Evolutionary conservation across 805 yeast genomes (phyloP), one percentile per base, ranked within the genome.

Genomic region (Starmerella apicola): DNA sequence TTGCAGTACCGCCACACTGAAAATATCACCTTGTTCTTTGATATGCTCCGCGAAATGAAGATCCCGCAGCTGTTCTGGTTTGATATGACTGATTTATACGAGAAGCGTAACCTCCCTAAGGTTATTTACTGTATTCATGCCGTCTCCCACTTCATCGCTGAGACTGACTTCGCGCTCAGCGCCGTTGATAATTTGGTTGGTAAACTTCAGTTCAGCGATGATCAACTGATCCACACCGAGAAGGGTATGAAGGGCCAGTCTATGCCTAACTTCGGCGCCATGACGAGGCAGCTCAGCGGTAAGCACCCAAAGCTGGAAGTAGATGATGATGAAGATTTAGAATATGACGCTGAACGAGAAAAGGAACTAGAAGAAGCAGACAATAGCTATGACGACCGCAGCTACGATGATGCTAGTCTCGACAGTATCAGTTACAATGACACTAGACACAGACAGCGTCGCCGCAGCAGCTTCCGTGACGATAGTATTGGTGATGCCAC

Each of bases 121-220:
- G 97, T 91, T 20, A 80, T 91, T 56, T 85, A 84, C 60, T 86
- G 96, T 51, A 61, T 91, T 27, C 95, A 88, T 62, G 95, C 95
- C 2, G 62, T 88, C 48, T 76, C 85, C 37, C 82, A 73, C 50
- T 73, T 83, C 56, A 66, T 91, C 40, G 69, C 78, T 17, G 65
- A 64, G 37, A 65, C 73, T 21, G 69, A 71, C 20, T 76, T 78
- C 18, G 82, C 86, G 1, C 43, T 42, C 3, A 4, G 46, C 2
- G 61, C 65, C 3, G 70, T 88, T 54, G 69, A 67, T 25, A 71
- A 74, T 46, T 59, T 82, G 25, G 77, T 76, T 8, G 85, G 81
- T 3, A 65, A 68, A 41, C 52, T 78, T 3, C 66, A 69, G 18
- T 82, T 88, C 51, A 58, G 74, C 4, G 78, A 76, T 16, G 78